Conservation (phyloP, 2,329 filamentous ascomycete genomes). For the Aspergillus puulaauensis region DNA sequence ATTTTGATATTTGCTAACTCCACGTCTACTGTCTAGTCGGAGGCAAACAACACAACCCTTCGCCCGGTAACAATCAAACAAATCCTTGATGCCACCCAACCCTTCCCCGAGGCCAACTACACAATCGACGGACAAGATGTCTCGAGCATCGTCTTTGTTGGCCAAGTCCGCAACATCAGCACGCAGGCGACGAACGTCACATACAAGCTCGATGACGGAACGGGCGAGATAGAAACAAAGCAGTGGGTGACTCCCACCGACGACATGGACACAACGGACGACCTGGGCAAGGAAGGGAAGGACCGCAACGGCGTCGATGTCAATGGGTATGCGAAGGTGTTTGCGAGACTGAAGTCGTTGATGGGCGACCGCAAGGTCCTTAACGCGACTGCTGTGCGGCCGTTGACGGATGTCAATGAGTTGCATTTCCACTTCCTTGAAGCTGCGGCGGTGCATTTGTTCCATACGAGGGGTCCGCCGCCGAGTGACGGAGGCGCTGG, state of each 20-base stretch:
- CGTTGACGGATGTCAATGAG: constrained; percentile 84
- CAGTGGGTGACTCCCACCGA: constrained; percentile 47
- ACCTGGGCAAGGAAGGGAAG: constrained; percentile 33
- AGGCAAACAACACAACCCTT: constrained; percentile 74
- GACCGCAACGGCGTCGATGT: constrained; percentile 55
- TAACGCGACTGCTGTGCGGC: constrained; percentile 73
- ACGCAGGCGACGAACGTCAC: constrained; percentile 88
- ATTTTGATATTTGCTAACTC: background rate
- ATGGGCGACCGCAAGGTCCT: constrained; percentile 80
- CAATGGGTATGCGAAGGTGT: constrained; percentile 81
- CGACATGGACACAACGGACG: constrained; percentile 39
- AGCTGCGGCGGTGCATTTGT: constrained; percentile 82
- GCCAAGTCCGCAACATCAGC: constrained; percentile 83
- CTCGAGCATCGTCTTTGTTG: constrained; percentile 79
- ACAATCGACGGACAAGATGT: constrained; percentile 75
- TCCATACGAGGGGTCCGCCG: constrained; percentile 70
- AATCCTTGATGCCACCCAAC: constrained; percentile 76
- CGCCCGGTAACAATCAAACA: constrained; percentile 96
- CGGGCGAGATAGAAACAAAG: constrained; percentile 78
- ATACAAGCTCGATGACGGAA: constrained; percentile 93
- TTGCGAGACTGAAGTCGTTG: constrained; percentile 75
- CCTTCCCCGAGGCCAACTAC: constrained; percentile 73
- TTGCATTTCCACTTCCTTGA: constrained; percentile 90
- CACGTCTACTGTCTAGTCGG: constrained; percentile 29
- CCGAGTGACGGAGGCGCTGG: constrained; percentile 49